Evolutionary conservation across 1,284 basidiomycete species (phyloP).

Genomic region (Inonotus obliquus): DNA sequence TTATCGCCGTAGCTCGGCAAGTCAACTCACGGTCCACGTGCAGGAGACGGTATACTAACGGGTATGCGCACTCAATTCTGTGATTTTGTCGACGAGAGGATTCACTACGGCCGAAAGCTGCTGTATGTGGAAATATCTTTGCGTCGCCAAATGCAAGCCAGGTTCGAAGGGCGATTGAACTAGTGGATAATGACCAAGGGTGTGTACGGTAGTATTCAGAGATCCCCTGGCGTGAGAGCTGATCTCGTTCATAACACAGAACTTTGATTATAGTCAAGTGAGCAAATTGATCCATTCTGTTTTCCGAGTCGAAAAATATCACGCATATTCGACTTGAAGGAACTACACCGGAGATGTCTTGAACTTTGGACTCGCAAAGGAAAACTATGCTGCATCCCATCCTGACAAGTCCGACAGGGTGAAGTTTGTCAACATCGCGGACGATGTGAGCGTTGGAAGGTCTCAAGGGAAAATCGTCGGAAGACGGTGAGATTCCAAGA

Average conservation of each 20-base stretch:
- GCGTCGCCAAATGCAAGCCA: conserved; percentile 85
- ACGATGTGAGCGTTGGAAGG: conserved; percentile 86
- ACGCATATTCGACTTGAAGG: conserved; percentile 32
- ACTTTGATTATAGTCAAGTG: conserved; percentile 86
- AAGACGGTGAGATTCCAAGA: conserved; percentile 44
- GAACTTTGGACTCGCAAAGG: conserved; percentile 90
- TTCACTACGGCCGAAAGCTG: conserved; percentile 40
- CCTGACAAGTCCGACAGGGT: conserved; percentile 64
- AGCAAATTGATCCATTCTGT: conserved; percentile 14
- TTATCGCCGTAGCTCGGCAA: not conserved
- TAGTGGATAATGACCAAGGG: conserved; percentile 77
- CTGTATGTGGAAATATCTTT: conserved; percentile 85
- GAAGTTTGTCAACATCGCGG: conserved; percentile 83
- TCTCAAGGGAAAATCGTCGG: conserved; percentile 80
- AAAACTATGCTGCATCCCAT: conserved; percentile 73
- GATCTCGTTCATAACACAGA: conserved; percentile 31
- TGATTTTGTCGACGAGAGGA: not conserved
- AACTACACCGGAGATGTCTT: conserved; percentile 90
- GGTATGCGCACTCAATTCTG: conserved; percentile 35
- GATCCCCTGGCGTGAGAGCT: not conserved
- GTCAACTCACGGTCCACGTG: not conserved
- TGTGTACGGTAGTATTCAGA: conserved; percentile 29
- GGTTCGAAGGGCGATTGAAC: conserved; percentile 74
- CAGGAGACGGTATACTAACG: conserved; percentile 75
- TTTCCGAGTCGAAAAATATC: not conserved